phyloP scores from a whole-genome alignment of 495 filamentous ascomycete species.

The Penicillium paxilli region DNA sequence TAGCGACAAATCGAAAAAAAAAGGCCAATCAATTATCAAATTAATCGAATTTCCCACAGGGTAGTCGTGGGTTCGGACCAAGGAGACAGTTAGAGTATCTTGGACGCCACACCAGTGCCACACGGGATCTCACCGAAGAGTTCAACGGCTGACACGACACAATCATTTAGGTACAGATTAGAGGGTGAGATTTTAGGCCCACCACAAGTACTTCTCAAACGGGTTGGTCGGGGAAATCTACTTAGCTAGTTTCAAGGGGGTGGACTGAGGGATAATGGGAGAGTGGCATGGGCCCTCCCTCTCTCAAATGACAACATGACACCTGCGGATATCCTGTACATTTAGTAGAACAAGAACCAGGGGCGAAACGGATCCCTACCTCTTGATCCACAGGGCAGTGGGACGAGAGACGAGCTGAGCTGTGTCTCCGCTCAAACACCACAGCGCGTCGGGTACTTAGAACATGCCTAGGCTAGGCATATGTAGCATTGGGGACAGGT shows the following conservation, averaged over 20 bases:
- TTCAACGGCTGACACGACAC: not conserved
- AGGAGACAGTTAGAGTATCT: not conserved
- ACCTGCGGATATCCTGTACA: not conserved
- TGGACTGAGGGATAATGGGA: not conserved
- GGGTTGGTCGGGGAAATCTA: not conserved
- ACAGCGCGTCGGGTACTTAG: too few species aligned
- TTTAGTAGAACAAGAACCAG: too few species aligned
- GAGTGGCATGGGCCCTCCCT: not conserved
- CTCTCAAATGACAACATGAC: slow-evolving; percentile 1
- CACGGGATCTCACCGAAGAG: not conserved
- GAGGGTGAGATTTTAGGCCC: not conserved
- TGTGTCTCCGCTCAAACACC: too few species aligned
- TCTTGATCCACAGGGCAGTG: not conserved
- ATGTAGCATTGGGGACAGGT: too few species aligned
- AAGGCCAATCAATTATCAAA: not conserved
- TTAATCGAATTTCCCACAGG: not conserved
- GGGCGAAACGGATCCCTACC: not conserved
- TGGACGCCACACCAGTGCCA: not conserved
- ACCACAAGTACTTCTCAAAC: not conserved
- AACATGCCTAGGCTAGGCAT: too few species aligned
- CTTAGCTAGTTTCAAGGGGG: slow-evolving; percentile 7
- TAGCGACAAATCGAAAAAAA: not conserved
- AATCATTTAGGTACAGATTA: not conserved
- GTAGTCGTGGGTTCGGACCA: not conserved
- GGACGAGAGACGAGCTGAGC: too few species aligned